A percentile compares a stretch with the other conserved stretches of the same genome.
These are phyloP conservation scores for Yamadazyma pseudoaaseri DNA, from an alignment of 1,139 yeast genomes.

Conservation along the genomic window DNA sequence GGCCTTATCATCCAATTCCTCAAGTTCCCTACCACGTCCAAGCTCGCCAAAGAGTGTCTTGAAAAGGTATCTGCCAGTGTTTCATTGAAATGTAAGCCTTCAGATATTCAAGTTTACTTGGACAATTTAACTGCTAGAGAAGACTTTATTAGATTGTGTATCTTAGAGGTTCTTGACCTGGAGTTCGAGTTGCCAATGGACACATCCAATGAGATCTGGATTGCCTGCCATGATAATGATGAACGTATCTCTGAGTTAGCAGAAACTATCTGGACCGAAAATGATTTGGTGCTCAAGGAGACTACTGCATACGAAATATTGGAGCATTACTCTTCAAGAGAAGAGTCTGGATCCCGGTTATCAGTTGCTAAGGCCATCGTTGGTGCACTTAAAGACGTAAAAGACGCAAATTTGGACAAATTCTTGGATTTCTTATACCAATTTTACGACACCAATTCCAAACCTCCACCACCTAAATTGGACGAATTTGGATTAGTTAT, in stretches of 20 bases:
- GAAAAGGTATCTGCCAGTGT: constrained; percentile 73
- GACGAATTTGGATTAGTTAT: constrained; percentile 81
- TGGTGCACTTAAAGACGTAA: constrained; percentile 26
- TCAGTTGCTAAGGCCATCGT: constrained; percentile 67
- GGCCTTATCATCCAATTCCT: constrained; percentile 63
- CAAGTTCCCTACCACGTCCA: constrained; percentile 74
- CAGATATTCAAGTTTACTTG: constrained; percentile 61
- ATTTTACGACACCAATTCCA: constrained; percentile 57
- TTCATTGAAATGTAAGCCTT: constrained; percentile 53
- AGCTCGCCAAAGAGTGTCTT: constrained; percentile 80
- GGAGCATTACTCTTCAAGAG: constrained; percentile 44
- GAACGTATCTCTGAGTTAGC: constrained; percentile 65
- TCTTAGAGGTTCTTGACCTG: constrained; percentile 81
- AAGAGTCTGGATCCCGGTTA: constrained; percentile 63
- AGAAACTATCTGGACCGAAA: constrained; percentile 82
- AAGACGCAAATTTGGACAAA: constrained; percentile 15
- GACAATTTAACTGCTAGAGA: constrained; percentile 61
- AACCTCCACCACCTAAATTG: constrained; percentile 73
- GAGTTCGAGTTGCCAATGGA: constrained; percentile 73
- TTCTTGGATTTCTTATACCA: constrained; percentile 51
- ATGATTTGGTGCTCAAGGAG: constrained; percentile 46
- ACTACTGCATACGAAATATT: constrained; percentile 48
- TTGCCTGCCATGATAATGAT: constrained; percentile 75
- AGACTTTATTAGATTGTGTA: constrained; percentile 69
- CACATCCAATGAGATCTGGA: constrained; percentile 71